Base-by-base conservation (phyloP, 164 flowering plant species). In the Magnolia changhungtana region DNA sequence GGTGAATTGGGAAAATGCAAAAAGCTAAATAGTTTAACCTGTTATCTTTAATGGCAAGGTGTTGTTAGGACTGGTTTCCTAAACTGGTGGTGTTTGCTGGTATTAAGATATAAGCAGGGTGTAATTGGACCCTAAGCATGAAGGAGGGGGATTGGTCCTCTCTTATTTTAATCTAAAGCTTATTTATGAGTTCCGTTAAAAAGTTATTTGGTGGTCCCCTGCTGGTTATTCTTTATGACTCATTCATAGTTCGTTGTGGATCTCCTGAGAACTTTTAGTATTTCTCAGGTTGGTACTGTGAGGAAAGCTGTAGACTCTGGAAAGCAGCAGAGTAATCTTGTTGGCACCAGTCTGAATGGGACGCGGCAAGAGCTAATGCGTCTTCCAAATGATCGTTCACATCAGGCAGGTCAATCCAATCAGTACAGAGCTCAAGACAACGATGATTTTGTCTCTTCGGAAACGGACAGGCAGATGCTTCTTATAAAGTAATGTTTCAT, bases 391-490 rank as follows among this genome's bases (percentile, higher is more conserved):
- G 78, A 81, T 63, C 78, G 73, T 80, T 8, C 89, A 72, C 82
- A 84, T 67, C 87, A 88, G 80, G 61, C 82, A 18, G 86, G 83
- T 23, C 84, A 72, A 79, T 82, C 86, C 23, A 85, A 83, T 77
- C 86, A 81, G 45, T 90, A 88, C 29, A 23, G 13, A 50, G 81
- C 83, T 31, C 81, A 81, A 73, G 85, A 85, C 29, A 85, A 88
- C 82, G 95, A 92, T 81, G 94, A 90, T 79, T 90, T 88, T 80
- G 89, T 94, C 67, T 78, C 88, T 76, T 94, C 97, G 69, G 97
- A 94, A 81, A 88, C 98, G 50, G 98, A 94, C 74, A 83, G 90
- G 77, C 98, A 94, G 80, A 13, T 87, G 84, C 96, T 92, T 81
- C 89, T 94, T 8, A 88, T 94, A 52, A 91, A 82, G 98, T 94